Evolutionary conservation across 2,329 filamentous ascomycete species (phyloP), one percentile per base, ranked within the genome.

Genomic region (Basipetospora chlamydospora): DNA sequence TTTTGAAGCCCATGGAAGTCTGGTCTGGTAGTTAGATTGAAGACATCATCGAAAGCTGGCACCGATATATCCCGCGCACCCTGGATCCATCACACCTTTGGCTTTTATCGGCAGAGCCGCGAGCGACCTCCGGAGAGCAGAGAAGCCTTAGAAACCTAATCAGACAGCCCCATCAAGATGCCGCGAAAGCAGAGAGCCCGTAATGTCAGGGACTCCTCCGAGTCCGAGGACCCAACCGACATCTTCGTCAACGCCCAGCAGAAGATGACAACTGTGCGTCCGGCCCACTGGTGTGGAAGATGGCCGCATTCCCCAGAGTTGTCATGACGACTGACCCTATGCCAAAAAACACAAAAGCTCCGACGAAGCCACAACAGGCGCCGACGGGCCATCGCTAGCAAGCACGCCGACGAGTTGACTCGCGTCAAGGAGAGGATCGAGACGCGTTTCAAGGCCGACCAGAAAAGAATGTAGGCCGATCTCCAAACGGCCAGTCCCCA

Each of bases 261-360:
- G n/a, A 39, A 39, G 32, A 39, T 39, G 32, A n/a, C 25, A 15
- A 26, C 31, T 23, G 37, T 39, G 22, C 10, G 20, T 23, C 21
- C n/a, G 7, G 29, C 8, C 6, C 12, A 2, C 6, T 2, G 16
- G 16, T 4, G 12, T 20, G 18, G 16, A 8, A 21, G 8, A n/a
- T 32, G 18, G 18, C 18, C 12, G 15, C 7, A 20, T 32, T 32
- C 12, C 12, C 8, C 18, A n/a, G n/a, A n/a, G n/a, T n/a, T n/a
- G n/a, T n/a, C n/a, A 26, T 26, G 9, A 8, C n/a, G 25, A 9
- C n/a, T 9, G n/a, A n/a, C 8, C n/a, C 9, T 26, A 9, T 26
- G 25, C 8, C 25, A 9, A n/a, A 26, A n/a, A n/a, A n/a, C n/a
- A 23, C n/a, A 9, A 25, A 6, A 33, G 37, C 30, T 34, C 20